These are phyloP conservation scores for Penicillium glabrum DNA, from an alignment of 2,329 filamentous ascomycete species.

Conservation along the genomic window DNA sequence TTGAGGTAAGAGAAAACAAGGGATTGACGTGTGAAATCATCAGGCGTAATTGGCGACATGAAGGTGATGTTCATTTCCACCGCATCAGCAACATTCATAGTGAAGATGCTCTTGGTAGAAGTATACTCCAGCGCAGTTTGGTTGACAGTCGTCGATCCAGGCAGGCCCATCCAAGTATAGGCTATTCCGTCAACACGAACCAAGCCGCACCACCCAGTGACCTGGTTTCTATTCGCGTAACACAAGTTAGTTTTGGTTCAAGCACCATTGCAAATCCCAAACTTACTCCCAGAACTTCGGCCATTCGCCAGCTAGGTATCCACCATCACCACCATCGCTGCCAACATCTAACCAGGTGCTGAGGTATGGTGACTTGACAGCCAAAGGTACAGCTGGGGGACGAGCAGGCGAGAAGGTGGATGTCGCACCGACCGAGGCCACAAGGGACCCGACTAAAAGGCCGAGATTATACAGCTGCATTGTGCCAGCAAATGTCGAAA, in stretches of 20 bases:
- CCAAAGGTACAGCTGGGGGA: slow-evolving; percentile 68
- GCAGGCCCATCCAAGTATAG: slow-evolving; percentile 68
- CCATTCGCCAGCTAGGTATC: slow-evolving; percentile 68
- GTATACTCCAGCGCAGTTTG: slow-evolving; percentile 69
- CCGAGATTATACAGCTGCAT: slow-evolving; percentile 31
- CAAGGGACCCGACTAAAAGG: slow-evolving; percentile 25
- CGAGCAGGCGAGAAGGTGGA: slow-evolving; percentile 65
- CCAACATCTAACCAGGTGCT: slow-evolving; percentile 68
- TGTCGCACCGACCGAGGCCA: slow-evolving; percentile 21
- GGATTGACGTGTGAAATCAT: slow-evolving; percentile 67
- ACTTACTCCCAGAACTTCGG: slow-evolving; percentile 67
- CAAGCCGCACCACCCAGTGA: slow-evolving; percentile 67
- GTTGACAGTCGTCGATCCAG: slow-evolving; percentile 47
- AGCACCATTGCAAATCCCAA: background rate
- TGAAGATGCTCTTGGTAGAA: slow-evolving; percentile 70
- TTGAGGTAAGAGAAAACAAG: slow-evolving; percentile 70
- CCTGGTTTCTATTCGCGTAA: slow-evolving; percentile 47
- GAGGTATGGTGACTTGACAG: slow-evolving; percentile 73
- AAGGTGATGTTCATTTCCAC: slow-evolving; percentile 69
- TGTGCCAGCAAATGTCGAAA: slow-evolving; percentile 13
- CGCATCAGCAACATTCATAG: slow-evolving; percentile 61
- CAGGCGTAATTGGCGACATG: slow-evolving; percentile 66
- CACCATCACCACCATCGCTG: slow-evolving; percentile 61
- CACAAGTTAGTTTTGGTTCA: slow-evolving; percentile 14
- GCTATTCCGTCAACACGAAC: slow-evolving; percentile 65